Conservation (phyloP, 2,329 filamentous ascomycete genomes). For the Fusarium multiceps region DNA sequence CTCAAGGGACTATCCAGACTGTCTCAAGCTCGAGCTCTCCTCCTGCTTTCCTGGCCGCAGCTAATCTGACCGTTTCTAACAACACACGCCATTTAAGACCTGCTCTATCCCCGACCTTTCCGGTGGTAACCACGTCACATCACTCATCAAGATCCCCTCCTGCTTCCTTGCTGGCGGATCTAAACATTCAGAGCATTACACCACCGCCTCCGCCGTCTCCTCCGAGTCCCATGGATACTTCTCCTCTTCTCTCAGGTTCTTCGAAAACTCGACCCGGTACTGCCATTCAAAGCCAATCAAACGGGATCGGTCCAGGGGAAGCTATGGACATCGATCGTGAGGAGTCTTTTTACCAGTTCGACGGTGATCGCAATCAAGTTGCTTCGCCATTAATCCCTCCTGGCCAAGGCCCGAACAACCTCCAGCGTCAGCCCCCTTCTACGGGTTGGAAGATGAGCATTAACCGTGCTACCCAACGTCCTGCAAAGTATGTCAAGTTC, state of each 20-base stretch:
- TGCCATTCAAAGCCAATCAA: not conserved
- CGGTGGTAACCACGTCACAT: not conserved
- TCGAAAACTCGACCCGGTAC: not conserved
- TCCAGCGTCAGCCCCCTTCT: not conserved
- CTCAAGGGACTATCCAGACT: not conserved
- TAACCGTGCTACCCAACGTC: constrained; percentile 14
- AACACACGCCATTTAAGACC: not conserved
- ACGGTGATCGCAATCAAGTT: not conserved
- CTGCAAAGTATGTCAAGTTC: not conserved
- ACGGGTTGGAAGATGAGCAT: not conserved
- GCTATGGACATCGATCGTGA: not conserved
- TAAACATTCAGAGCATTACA: not conserved
- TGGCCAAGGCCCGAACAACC: not conserved
- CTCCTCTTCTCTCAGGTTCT: not conserved
- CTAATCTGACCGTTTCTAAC: not conserved
- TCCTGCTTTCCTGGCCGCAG: not conserved
- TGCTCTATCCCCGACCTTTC: not conserved
- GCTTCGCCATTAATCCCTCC: not conserved
- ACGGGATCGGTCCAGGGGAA: not conserved
- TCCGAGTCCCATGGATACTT: not conserved
- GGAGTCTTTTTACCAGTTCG: not conserved
- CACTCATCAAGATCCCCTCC: not conserved
- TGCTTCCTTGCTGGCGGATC: not conserved
- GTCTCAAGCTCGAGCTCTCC: not conserved
- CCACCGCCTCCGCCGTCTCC: not conserved